Base-by-base conservation (phyloP, 306 rosid species). In the Corylus heterophylla region DNA sequence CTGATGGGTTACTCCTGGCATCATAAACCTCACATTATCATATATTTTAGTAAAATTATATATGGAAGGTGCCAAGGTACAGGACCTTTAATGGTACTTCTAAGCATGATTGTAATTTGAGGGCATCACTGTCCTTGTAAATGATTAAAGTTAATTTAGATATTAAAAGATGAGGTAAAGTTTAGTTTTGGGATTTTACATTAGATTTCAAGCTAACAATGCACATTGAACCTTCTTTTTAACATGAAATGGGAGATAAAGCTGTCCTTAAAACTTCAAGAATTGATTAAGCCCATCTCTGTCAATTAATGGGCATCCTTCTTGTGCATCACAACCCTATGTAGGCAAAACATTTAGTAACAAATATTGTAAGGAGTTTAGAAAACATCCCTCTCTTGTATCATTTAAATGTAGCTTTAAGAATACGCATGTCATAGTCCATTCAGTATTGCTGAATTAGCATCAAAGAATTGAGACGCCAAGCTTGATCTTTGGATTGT, bases 391-490 rank as follows among this genome's bases (percentile, higher is more conserved):
- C 51, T 56, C 27, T 67, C 6, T 27, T 20, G 55, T 69, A 48
- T 71, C 58, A 45, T 81, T 73, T 45, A 67, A 27, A 10, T 59
- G 12, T 49, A 49, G 64, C 22, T 13, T 63, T 39, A 39, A 70
- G 49, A 54, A 74, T 27, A 6, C 51, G 31, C 29, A 39, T 48
- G 69, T 50, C 31, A 47, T 29, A 8, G 11, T 9, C 25, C 7
- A 4, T 67, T 42, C 29, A 17, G 5, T n/a, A 6, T 67, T 61
- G 42, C 17, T 67, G 51, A 45, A 56, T 73, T 68, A 54, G 17
- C 76, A 67, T 79, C 54, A 54, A 29, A 17, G 73, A 59, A 56
- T 73, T n/a, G 62, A 52, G 10, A 44, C 58, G 63, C 25, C 22
- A 42, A 39, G 9, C 12, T 22, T 67, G 51, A 8, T 67, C 50